Evolutionary conservation across 2,329 filamentous ascomycete species (phyloP).

Genomic region (Chrysoporthe deuterocubensis): DNA sequence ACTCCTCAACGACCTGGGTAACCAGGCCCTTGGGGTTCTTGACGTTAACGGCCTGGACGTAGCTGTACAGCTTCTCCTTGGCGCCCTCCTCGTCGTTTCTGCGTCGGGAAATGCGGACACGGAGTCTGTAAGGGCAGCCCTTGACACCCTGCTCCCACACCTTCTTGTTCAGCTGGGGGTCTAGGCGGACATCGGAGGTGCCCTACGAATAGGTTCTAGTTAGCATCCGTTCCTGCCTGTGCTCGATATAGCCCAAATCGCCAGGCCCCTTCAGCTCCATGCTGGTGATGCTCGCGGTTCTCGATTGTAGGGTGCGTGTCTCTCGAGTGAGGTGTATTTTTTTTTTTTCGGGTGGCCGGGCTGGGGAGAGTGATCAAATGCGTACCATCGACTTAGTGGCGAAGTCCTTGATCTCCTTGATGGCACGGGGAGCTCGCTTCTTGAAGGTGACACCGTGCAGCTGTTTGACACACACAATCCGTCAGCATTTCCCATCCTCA

Average conservation of each 20-base stretch:
- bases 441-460: slow-evolving; percentile 98
- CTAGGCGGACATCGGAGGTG: slow-evolving; percentile 94
- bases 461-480: slow-evolving; percentile 51
- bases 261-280: neutral
- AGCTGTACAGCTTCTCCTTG: slow-evolving; percentile 99
- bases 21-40: slow-evolving; percentile 98
- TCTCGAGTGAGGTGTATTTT: no score
- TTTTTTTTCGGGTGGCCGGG: neutral
- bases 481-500: slow-evolving; percentile 40
- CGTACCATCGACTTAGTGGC: slow-evolving; percentile 95
- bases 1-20: slow-evolving; percentile 82
- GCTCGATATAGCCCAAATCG: neutral
- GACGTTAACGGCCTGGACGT: slow-evolving; percentile 99
- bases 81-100: slow-evolving; percentile 99
- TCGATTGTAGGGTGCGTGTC: slow-evolving; percentile 3
- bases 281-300: neutral
- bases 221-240: slow-evolving; percentile 15
- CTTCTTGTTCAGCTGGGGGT: slow-evolving; percentile 99
- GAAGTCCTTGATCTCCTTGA: slow-evolving; percentile 99
- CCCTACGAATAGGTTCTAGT: slow-evolving; percentile 60
- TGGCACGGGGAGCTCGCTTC: slow-evolving; percentile 97
- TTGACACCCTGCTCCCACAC: slow-evolving; percentile 99
- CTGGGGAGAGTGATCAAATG: slow-evolving; percentile 31
- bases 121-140: slow-evolving; percentile 96
- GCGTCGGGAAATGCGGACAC: slow-evolving; percentile 98